Evolutionary conservation across 345 rosid species (phyloP), one percentile per base, ranked within the genome.

Genomic region (Barbarea vulgaris): DNA sequence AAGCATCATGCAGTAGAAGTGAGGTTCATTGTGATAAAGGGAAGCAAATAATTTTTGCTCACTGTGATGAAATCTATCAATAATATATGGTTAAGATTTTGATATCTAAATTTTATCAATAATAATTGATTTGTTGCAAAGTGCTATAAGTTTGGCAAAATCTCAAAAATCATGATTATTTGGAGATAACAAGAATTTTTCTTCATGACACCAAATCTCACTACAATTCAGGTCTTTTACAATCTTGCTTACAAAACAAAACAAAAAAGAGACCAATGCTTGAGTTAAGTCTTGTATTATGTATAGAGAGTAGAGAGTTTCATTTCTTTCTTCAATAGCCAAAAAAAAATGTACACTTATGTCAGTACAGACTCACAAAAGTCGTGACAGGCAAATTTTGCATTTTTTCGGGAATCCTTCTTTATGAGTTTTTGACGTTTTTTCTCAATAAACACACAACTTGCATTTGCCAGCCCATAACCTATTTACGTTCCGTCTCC

Each of bases 321-420:
- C 56, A 63, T 9, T 11, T 30, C 6, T 46, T 17, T 11, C 27
- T 28, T n/a, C 39, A 44, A 24, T 25, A 53, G 18, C 58, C 58
- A 53, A 25, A 24, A 53, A 25, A 24, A 24, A 52, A 8, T 33
- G n/a, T 41, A 31, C 33, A 57, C 33, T n/a, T 17, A 5, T 36
- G 76, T 37, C 30, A 48, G n/a, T 21, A 52, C 17, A 52, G 69
- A 72, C 44, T 62, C 62, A 9, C 76, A 62, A 10, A 72, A 72
- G 24, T 13, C 62, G 39, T 62, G 69, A 62, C 76, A 62, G 48
- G 27, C 69, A 62, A 11, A 52, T 18, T 22, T 18, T 63, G 54
- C 76, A 62, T 5, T 14, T 36, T 50, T 50, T 50, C 4, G 30
- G 57, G 68, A 31, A 72, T 50, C 60, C 52, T 60, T 61, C 57